Evolutionary conservation across 2,329 filamentous ascomycete genomes (phyloP), one percentile per base, ranked within the genome.

Genomic region (Fusarium chuoi): DNA sequence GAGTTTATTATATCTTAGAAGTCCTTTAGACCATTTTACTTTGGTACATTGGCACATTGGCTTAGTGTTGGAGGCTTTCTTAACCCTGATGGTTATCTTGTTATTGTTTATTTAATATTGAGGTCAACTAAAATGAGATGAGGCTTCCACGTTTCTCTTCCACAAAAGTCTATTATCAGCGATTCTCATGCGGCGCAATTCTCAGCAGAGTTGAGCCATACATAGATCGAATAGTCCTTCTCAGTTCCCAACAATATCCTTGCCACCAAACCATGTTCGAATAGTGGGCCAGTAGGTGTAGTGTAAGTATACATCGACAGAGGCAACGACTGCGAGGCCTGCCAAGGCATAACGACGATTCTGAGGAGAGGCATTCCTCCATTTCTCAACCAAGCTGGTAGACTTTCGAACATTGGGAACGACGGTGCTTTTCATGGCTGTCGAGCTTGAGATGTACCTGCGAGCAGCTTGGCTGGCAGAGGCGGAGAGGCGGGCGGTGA

Each of bases 241-340:
- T 65, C n/a, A 69, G 24, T 35, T 64, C 35, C 36, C 26, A 7
- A 20, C 39, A 11, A 33, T 8, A 10, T 64, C 8, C 20, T 65
- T 33, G 33, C 57, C 73, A 18, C 15, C 66, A 55, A 65, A 59
- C 70, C 42, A 77, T 58, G 26, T 35, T 52, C 36, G 58, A 30
- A 77, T 73, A 28, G 33, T 46, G 38, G 78, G 75, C 67, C 72
- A 79, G 55, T 80, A 81, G 30, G 77, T 73, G 63, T 80, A 80
- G 13, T 78, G 36, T 12, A 81, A 44, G 30, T 75, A 78, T 28
- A 73, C 61, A 52, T 82, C 80, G 4, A 77, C 56, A 8, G 66
- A 73, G 11, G 74, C 55, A 46, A 75, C 58, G 13, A 70, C 57
- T 12, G 59, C 66, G 10, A 76, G 28, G 14, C 78, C 76, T 41